A percentile compares a stretch with the other conserved stretches of the same genome.
Evolutionary conservation across 2,329 filamentous ascomycete species (phyloP).

Genomic region (Pseudogymnoascus sp.): DNA sequence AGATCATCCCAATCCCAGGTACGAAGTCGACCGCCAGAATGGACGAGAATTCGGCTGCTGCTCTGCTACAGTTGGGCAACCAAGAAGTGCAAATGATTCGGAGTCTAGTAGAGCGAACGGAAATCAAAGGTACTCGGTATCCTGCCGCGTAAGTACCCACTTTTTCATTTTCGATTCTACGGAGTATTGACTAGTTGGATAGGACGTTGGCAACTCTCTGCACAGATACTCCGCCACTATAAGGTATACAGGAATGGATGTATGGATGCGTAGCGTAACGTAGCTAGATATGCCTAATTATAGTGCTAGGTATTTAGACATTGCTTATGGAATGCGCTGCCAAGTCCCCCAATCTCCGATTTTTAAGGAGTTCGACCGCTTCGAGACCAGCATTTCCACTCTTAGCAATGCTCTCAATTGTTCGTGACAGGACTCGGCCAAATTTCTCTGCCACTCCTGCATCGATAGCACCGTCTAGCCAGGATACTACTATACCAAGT

Average conservation of each 20-base stretch:
- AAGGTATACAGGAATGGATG: background rate
- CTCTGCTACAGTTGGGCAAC: conserved; percentile 16
- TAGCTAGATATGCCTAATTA: background rate
- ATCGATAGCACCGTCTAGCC: background rate
- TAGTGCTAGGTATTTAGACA: background rate
- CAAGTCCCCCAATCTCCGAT: background rate
- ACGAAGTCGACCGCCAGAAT: conserved; percentile 6
- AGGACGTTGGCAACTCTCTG: background rate
- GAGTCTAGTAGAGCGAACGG: conserved; percentile 15
- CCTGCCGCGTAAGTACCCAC: conserved; percentile 15
- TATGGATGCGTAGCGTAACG: background rate
- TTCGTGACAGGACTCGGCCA: background rate
- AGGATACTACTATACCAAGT: background rate
- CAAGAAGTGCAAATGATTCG: conserved; percentile 21
- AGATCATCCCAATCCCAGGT: conserved; percentile 10
- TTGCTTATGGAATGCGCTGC: background rate
- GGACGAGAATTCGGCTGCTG: conserved; percentile 11
- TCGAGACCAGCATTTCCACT: background rate
- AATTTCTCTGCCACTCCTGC: background rate
- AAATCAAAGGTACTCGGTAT: conserved; percentile 20
- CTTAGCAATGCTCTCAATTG: background rate
- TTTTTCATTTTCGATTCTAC: background rate
- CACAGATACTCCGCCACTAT: conserved; percentile 4
- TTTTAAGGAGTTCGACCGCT: background rate
- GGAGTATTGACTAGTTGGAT: background rate